Conservation (phyloP, 768 basidiomycete genomes). For the Kwoniella dejecticola region DNA sequence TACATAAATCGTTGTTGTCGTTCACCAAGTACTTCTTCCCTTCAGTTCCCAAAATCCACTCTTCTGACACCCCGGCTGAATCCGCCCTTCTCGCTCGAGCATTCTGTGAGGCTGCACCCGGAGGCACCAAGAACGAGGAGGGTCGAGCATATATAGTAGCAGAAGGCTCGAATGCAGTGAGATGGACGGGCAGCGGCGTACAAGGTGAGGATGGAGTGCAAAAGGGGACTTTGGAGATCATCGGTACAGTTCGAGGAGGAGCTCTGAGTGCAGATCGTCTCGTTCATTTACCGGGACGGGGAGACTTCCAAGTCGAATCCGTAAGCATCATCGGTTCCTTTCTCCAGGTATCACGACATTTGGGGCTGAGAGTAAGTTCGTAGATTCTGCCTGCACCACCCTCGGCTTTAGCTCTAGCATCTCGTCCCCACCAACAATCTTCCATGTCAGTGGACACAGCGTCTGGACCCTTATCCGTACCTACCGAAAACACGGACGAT, state of each 20-base stretch:
- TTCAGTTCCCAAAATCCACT: constrained; percentile 72
- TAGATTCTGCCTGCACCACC: constrained; percentile 72
- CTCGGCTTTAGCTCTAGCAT: constrained; percentile 50
- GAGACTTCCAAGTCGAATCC: constrained; percentile 82
- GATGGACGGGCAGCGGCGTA: constrained; percentile 59
- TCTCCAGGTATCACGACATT: background rate
- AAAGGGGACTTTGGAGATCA: constrained; percentile 69
- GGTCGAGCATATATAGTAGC: constrained; percentile 76
- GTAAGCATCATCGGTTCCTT: constrained; percentile 59
- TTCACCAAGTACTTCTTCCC: constrained; percentile 96
- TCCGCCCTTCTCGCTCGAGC: constrained; percentile 63
- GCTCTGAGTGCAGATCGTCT: constrained; percentile 77
- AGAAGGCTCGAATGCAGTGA: constrained; percentile 59
- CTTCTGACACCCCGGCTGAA: constrained; percentile 58
- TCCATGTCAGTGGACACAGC: constrained; percentile 56
- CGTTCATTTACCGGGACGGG: constrained; percentile 81
- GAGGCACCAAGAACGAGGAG: constrained; percentile 78
- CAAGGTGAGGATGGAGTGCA: constrained; percentile 54
- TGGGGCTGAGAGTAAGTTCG: background rate
- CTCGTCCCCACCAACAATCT: constrained; percentile 37
- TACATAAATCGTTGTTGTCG: constrained; percentile 85
- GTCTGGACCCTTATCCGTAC: constrained; percentile 64
- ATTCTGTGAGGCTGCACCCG: constrained; percentile 81
- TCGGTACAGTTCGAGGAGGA: constrained; percentile 80
- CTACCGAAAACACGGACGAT: constrained; percentile 72